Conservation (phyloP, 345 rosid genomes). For the Rhodamnia rubescens region DNA sequence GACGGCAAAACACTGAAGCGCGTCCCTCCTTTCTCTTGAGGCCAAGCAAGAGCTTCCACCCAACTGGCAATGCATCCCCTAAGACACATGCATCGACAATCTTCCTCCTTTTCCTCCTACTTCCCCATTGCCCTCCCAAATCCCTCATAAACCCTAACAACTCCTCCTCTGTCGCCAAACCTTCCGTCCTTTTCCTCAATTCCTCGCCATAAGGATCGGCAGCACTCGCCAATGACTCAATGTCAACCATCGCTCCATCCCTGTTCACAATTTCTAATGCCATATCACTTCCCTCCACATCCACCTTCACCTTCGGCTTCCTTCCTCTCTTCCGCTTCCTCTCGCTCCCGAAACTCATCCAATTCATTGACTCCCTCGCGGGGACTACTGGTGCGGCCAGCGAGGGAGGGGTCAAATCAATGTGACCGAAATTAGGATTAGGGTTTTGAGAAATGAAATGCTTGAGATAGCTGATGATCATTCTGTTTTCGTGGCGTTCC, state of each 20-base stretch:
- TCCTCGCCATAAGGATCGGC: slow-evolving; percentile 53
- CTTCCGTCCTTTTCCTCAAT: slow-evolving; percentile 44
- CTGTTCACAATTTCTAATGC: slow-evolving; percentile 32
- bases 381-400: slow-evolving; percentile 2
- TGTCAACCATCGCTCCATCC: slow-evolving; percentile 38
- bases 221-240: slow-evolving; percentile 18
- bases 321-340: slow-evolving; percentile 64
- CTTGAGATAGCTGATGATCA: slow-evolving; percentile 39
- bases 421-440: slow-evolving; percentile 22
- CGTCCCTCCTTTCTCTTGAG: slow-evolving; percentile 63
- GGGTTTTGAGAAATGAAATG: slow-evolving; percentile 33
- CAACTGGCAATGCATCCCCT: slow-evolving; percentile 47
- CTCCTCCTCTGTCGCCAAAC: slow-evolving; percentile 42
- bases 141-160: slow-evolving; percentile 47
- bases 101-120: slow-evolving; percentile 76
- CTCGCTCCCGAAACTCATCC: background rate
- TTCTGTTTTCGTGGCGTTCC: slow-evolving; percentile 32
- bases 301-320: slow-evolving; percentile 23
- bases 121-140: slow-evolving; percentile 66
- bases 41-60: slow-evolving; percentile 70
- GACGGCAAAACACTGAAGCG: slow-evolving; percentile 57
- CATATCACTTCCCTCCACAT: slow-evolving; percentile 7
- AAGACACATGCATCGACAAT: slow-evolving; percentile 56
- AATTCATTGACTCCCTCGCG: background rate
- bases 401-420: slow-evolving; percentile 13